Evolutionary conservation across 2,329 filamentous ascomycete genomes (phyloP).

Genomic region (Colletotrichum somersetense): DNA sequence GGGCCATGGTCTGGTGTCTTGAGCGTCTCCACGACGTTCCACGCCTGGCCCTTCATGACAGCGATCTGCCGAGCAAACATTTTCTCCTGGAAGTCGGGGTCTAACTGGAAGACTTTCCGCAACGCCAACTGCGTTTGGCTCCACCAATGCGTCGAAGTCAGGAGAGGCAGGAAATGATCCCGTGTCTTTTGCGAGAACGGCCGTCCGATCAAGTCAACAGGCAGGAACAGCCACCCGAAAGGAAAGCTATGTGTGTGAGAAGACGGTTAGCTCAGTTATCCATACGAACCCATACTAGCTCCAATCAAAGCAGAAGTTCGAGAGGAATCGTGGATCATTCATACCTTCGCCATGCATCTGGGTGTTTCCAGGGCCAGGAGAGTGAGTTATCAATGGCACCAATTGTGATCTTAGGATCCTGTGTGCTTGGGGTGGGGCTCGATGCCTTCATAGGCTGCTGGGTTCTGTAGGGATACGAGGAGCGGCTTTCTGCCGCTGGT

Average conservation of each 20-base stretch:
- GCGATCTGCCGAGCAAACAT: slow-evolving; percentile 99
- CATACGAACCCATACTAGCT: neutral
- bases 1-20: slow-evolving; percentile 94
- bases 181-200: slow-evolving; percentile 95
- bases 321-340: slow-evolving; percentile 24
- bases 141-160: slow-evolving; percentile 98
- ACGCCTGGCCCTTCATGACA: slow-evolving; percentile 99
- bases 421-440: slow-evolving; percentile 59
- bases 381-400: slow-evolving; percentile 98
- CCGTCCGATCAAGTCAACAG: slow-evolving; percentile 94
- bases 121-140: slow-evolving; percentile 90
- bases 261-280: slow-evolving; percentile 18
- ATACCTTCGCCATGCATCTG: slow-evolving; percentile 82
- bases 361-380: slow-evolving; percentile 99
- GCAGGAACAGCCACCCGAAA: slow-evolving; percentile 98
- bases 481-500: slow-evolving; percentile 54
- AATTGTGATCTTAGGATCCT: slow-evolving; percentile 75
- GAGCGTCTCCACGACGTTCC: slow-evolving; percentile 98
- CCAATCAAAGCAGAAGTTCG: neutral
- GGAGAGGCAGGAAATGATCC: slow-evolving; percentile 93
- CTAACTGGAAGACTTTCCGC: slow-evolving; percentile 88
- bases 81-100: slow-evolving; percentile 96
- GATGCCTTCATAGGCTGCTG: slow-evolving; percentile 88
- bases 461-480: slow-evolving; percentile 77
- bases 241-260: slow-evolving; percentile 80